A percentile compares a stretch with the other conserved stretches of the same genome.
Conservation (phyloP, 768 basidiomycete species). For the Mycena galopus region DNA sequence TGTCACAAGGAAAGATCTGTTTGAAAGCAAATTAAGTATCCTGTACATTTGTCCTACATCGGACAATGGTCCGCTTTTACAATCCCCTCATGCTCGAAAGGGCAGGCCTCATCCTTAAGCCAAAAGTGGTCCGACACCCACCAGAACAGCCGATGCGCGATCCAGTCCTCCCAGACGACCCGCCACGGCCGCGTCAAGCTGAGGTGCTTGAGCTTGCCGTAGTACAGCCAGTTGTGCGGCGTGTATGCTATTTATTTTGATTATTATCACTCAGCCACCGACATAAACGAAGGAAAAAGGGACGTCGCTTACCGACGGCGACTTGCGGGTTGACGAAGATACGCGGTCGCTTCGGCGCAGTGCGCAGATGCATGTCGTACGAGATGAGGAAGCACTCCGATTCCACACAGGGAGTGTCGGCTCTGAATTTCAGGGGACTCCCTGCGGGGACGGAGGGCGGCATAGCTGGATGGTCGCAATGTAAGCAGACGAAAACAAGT, state of each 20-base stretch:
- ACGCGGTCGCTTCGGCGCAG: slow-evolving; percentile 32
- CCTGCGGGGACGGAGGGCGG: slow-evolving; percentile 25
- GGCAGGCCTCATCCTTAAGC: slow-evolving; percentile 37
- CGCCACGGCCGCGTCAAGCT: slow-evolving; percentile 38
- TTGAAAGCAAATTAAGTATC: no score
- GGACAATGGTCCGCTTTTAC: slow-evolving; percentile 28
- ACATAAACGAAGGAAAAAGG: not conserved
- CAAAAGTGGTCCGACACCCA: slow-evolving; percentile 39
- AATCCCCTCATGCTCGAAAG: slow-evolving; percentile 35
- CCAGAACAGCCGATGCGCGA: slow-evolving; percentile 38
- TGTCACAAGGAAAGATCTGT: no score
- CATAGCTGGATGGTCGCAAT: not conserved
- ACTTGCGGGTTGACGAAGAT: slow-evolving; percentile 38
- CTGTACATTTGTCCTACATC: not conserved
- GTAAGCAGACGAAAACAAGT: not conserved
- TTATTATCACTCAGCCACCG: not conserved
- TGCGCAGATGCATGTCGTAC: slow-evolving; percentile 40
- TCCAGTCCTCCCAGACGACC: slow-evolving; percentile 41
- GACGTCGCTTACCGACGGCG: slow-evolving; percentile 32
- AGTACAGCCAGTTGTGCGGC: slow-evolving; percentile 39
- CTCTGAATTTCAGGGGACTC: slow-evolving; percentile 34
- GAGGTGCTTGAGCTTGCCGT: slow-evolving; percentile 36
- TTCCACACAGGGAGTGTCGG: slow-evolving; percentile 33
- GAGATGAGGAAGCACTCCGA: slow-evolving; percentile 39
- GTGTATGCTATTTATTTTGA: slow-evolving; percentile 28